Percentiles rank a stretch among this genome's conserved stretches.
Conservation (phyloP, 2,329 filamentous ascomycete genomes). For the Exophiala spinifera region DNA sequence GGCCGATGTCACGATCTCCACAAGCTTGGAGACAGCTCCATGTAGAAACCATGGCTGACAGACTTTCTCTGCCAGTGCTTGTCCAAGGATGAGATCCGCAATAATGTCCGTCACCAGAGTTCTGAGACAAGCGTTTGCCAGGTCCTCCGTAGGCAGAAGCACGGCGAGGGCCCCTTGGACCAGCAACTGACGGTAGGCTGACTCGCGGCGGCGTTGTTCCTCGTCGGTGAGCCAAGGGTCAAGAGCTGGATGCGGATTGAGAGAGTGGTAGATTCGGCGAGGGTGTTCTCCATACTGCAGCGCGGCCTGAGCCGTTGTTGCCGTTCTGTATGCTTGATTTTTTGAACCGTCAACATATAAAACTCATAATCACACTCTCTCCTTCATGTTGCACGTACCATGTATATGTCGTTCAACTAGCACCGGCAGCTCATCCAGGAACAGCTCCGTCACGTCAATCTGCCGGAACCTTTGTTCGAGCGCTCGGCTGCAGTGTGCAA, state of each 20-base stretch:
- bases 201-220: constrained; percentile 70
- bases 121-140: constrained; percentile 81
- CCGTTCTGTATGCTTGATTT: constrained; percentile 68
- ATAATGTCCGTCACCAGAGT: constrained; percentile 82
- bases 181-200: constrained; percentile 81
- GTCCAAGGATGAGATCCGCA: constrained; percentile 84
- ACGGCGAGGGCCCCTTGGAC: constrained; percentile 77
- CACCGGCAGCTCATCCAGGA: constrained; percentile 84
- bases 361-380: not conserved
- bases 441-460: constrained; percentile 75
- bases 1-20: constrained; percentile 45
- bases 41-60: constrained; percentile 87
- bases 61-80: constrained; percentile 72
- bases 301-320: constrained; percentile 57
- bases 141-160: constrained; percentile 85
- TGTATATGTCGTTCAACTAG: constrained; percentile 75
- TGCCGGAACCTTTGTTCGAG: constrained; percentile 81
- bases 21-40: constrained; percentile 74
- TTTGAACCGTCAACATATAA: constrained; percentile 6
- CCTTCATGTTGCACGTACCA: constrained; percentile 51
- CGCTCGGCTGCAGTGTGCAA: constrained; percentile 85
- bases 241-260: constrained; percentile 77
- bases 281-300: constrained; percentile 61
- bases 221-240: constrained; percentile 21
- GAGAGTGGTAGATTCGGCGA: constrained; percentile 74